A percentile compares a stretch with the other conserved stretches of the same genome.
Evolutionary conservation across 2,329 filamentous ascomycete genomes (phyloP).

Genomic region (Penicillium brasilianum): DNA sequence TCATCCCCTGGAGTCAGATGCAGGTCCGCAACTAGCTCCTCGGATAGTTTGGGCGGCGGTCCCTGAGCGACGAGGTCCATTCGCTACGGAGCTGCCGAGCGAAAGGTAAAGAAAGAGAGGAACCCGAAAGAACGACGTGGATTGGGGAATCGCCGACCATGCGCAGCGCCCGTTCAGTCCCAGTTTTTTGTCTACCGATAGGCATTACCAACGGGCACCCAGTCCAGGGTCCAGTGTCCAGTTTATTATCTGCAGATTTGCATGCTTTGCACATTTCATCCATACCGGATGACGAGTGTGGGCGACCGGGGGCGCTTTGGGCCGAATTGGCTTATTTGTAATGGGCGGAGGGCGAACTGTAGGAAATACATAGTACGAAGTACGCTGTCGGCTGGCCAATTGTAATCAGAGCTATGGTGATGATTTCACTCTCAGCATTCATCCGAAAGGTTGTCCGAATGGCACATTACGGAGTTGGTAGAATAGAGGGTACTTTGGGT

Average conservation of each 20-base stretch:
- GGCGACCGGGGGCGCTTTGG: background rate
- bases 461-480: background rate
- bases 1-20: conserved; percentile 17
- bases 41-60: background rate
- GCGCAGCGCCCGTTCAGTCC: background rate
- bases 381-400: background rate
- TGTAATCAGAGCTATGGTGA: background rate
- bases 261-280: conserved; percentile 22
- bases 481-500: background rate
- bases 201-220: background rate
- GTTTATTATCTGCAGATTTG: conserved; percentile 2
- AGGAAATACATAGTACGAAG: background rate
- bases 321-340: conserved; percentile 15
- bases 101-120: background rate
- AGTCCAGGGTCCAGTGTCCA: background rate
- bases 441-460: background rate
- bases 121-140: background rate
- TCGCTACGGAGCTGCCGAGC: background rate
- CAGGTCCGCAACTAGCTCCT: conserved; percentile 22
- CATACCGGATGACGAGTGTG: conserved; percentile 19
- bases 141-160: background rate
- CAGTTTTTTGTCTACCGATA: background rate
- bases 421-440: too few species aligned
- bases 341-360: background rate
- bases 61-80: conserved; percentile 1